phyloP scores from a whole-genome alignment of 148 eudicot species.

The Camellia sinensis region DNA sequence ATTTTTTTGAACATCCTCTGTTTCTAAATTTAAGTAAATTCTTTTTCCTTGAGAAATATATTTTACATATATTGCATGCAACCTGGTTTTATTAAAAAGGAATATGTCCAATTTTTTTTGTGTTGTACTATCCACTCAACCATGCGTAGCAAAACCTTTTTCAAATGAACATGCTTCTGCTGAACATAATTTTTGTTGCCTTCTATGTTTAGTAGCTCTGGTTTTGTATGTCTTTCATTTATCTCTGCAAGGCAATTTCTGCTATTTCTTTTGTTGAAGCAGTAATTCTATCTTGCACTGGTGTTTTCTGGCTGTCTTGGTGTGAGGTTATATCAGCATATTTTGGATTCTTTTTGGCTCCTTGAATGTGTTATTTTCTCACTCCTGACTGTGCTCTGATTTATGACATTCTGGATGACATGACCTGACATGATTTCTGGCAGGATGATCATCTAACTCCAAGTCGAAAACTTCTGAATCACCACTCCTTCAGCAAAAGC shows the following conservation, averaged over 20 bases:
- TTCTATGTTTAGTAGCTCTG: background rate
- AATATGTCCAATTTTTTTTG: background rate
- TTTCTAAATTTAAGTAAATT: background rate
- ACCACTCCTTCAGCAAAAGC: conserved; percentile 82
- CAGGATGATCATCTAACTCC: conserved; percentile 79
- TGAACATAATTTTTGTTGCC: background rate
- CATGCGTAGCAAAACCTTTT: background rate
- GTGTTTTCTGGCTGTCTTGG: background rate
- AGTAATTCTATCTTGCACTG: background rate
- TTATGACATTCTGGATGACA: background rate
- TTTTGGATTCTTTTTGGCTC: background rate
- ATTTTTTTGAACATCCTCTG: background rate
- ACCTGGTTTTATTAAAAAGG: background rate
- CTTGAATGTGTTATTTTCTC: background rate
- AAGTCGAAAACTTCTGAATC: conserved; percentile 66
- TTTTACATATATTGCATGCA: background rate
- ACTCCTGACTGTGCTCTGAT: background rate
- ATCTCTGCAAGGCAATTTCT: background rate
- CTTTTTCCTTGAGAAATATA: background rate
- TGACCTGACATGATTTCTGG: conserved; percentile 25
- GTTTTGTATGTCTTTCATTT: background rate
- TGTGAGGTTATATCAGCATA: background rate
- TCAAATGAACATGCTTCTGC: background rate
- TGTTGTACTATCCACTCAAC: background rate
- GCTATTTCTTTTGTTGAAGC: background rate